Percentiles rank a stretch among this genome's conserved stretches.
phyloP scores from a whole-genome alignment of 2,329 filamentous ascomycete species.

The Penicillium sp. region DNA sequence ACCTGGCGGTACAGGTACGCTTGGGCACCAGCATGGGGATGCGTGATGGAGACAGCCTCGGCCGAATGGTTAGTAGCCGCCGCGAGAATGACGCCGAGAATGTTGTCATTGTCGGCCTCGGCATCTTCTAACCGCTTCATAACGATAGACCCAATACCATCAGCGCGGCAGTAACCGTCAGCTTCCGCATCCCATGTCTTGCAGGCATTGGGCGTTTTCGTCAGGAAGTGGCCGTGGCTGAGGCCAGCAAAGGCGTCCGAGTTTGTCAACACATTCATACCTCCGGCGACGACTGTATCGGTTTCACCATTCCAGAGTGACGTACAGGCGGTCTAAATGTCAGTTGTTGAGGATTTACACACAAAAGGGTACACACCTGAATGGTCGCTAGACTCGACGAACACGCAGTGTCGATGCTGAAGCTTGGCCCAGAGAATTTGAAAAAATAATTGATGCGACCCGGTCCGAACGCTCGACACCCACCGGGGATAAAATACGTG shows the following conservation, averaged over 20 bases:
- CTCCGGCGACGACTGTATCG: constrained; percentile 76
- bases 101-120: constrained; percentile 47
- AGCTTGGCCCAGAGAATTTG: constrained; percentile 69
- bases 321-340: constrained; percentile 56
- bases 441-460: constrained; percentile 30
- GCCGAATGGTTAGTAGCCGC: constrained; percentile 46
- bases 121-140: constrained; percentile 55
- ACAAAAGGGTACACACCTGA: constrained; percentile 39
- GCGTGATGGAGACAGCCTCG: constrained; percentile 47
- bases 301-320: constrained; percentile 71
- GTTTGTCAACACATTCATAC: constrained; percentile 69
- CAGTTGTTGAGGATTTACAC: no score
- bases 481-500: constrained; percentile 6
- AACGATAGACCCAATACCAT: constrained; percentile 50
- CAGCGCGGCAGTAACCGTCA: constrained; percentile 55
- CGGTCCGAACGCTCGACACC: constrained; percentile 5
- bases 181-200: constrained; percentile 50
- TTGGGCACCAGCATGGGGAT: constrained; percentile 40
- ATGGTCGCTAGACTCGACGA: constrained; percentile 58
- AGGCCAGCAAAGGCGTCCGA: constrained; percentile 74
- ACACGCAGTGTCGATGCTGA: constrained; percentile 71
- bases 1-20: constrained; percentile 38
- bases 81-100: constrained; percentile 44
- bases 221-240: constrained; percentile 49
- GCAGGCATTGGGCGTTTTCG: constrained; percentile 39